phyloP scores from a whole-genome alignment of 2,329 filamentous ascomycete species.

The Colletotrichum graminicola region DNA sequence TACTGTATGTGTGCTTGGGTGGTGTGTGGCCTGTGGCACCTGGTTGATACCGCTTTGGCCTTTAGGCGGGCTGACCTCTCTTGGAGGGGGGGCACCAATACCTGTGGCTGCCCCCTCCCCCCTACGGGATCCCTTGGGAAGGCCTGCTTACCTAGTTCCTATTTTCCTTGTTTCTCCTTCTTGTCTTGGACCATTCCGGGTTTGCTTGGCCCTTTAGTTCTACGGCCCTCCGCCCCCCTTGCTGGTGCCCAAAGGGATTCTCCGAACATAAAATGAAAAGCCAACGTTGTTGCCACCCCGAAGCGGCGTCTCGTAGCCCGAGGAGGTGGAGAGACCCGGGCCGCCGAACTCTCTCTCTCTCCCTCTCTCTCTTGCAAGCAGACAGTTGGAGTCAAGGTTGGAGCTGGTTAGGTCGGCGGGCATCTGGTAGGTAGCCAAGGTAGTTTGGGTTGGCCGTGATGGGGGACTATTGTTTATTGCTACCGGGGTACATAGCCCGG shows the following conservation, averaged over 20 bases:
- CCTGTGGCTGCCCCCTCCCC: no score
- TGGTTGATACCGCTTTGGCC: constrained; percentile 19
- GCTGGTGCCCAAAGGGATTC: background rate
- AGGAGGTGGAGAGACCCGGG: background rate
- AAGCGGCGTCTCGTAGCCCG: background rate
- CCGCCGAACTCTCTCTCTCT: background rate
- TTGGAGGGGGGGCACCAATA: background rate
- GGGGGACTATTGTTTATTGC: background rate
- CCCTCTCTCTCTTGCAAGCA: background rate
- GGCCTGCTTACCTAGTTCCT: background rate
- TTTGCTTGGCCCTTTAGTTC: no score
- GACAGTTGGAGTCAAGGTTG: no score
- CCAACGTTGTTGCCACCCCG: background rate
- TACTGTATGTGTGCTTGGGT: background rate
- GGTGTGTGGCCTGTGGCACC: constrained; percentile 7
- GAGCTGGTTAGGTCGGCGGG: no score
- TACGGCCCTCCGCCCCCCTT: no score
- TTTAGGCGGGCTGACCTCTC: background rate
- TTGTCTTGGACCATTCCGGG: no score
- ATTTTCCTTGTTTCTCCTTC: background rate
- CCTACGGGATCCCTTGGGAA: background rate
- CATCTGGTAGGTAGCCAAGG: background rate
- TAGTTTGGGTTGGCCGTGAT: background rate
- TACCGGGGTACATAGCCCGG: background rate
- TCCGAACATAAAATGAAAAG: background rate